Evolutionary conservation across 2,329 filamentous ascomycete species (phyloP), one percentile per base, ranked within the genome.

Genomic region (Boeremia exigua): DNA sequence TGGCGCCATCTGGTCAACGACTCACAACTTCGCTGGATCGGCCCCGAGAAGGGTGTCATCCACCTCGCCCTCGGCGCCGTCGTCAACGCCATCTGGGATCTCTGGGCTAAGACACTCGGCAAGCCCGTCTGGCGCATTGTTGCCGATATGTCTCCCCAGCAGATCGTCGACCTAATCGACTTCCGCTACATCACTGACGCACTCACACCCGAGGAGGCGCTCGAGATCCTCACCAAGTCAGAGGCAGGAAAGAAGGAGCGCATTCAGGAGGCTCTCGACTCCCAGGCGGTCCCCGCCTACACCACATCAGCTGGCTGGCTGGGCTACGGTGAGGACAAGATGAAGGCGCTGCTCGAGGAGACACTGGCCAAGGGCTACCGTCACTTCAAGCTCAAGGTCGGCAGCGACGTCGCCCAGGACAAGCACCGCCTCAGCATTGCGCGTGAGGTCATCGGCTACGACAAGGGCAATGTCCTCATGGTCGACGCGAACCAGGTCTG

Each of bases 111-210:
- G 80, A 84, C 84, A 2, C 84, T 95, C 32, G 83, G 85, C 62
- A 96, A 96, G 81, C 93, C 92, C 3, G 91, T 96, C 12, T 96
- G 92, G 93, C 85, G 87, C 56, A 88, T 97, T 59, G 89, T 97
- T 23, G 89, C 90, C 10, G 92, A 96, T 65, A 96, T 96, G 90
- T 88, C 84, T 3, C 91, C 92, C 1, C 89, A 95, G 77, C 88
- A 96, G 79, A 86, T 96, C 47, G 92, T 96, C 47, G 79, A 82
- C 56, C 94, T 92, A 79, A 93, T 97, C 73, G 93, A 96, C 78
- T 97, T 96, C 81, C 84, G 92, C 45, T 96, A 97, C 78, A 96
- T 96, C 75, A 95, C 90, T 23, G 92, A 96, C 77, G 92, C 91
- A n/a, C 82, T 96, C 63, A 96, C 92, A 0, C 91, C 90, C 0